Conservation (phyloP, 2,329 filamentous ascomycete species). For the Acrocalymma vagum region DNA sequence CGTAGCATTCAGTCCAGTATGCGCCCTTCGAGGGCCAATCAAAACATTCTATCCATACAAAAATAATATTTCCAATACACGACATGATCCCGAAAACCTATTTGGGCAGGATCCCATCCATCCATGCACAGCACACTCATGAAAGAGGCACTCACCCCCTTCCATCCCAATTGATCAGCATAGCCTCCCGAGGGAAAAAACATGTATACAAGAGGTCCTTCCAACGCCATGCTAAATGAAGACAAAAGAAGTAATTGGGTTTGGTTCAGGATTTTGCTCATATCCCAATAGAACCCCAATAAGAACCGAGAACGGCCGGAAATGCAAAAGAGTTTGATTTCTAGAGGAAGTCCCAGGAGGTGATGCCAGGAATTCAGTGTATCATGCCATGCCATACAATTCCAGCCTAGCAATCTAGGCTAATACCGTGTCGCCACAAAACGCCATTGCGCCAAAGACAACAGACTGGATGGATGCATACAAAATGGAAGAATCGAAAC, state of each 20-base stretch:
- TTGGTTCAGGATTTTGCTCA: background rate
- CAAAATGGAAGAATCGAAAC: too few species aligned
- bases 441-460: background rate
- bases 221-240: slow-evolving; percentile 29
- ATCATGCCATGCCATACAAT: slow-evolving; percentile 3
- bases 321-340: background rate
- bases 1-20: too few species aligned
- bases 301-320: background rate
- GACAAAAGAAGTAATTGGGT: slow-evolving; percentile 3
- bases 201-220: slow-evolving; percentile 8
- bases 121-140: too few species aligned
- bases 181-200: background rate
- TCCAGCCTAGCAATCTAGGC: background rate
- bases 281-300: slow-evolving; percentile 1
- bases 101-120: too few species aligned
- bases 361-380: slow-evolving; percentile 1
- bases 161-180: too few species aligned
- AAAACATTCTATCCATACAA: too few species aligned
- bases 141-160: too few species aligned
- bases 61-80: too few species aligned
- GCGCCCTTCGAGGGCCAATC: too few species aligned
- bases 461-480: background rate
- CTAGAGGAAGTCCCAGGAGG: background rate
- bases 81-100: too few species aligned
- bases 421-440: background rate